Evolutionary conservation across 2,329 filamentous ascomycete genomes (phyloP).

Genomic region (Trichophyton simii): DNA sequence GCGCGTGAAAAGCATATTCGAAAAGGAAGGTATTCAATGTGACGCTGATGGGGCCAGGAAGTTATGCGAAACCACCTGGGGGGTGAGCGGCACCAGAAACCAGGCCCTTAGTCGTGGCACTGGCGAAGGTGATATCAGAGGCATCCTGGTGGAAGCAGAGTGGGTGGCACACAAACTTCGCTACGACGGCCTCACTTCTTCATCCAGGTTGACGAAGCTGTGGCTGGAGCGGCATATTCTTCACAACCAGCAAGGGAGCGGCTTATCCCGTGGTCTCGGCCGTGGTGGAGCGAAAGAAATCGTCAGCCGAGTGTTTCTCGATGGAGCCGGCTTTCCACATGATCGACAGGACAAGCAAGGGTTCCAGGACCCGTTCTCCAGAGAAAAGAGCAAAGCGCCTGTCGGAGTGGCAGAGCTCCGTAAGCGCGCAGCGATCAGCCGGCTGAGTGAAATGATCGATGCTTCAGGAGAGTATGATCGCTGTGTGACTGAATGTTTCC

Average conservation of each 20-base stretch:
- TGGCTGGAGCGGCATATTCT: constrained; percentile 51
- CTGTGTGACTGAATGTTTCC: constrained; percentile 60
- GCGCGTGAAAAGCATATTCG: constrained; percentile 71
- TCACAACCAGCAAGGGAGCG: constrained; percentile 40
- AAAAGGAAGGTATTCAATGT: constrained; percentile 75
- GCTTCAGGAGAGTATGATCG: constrained; percentile 51
- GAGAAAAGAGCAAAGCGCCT: constrained; percentile 18
- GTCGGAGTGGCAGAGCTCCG: constrained; percentile 48
- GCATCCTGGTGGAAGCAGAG: constrained; percentile 52
- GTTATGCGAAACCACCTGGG: constrained; percentile 54
- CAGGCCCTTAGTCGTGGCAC: constrained; percentile 33
- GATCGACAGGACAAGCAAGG: constrained; percentile 27
- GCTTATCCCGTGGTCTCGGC: constrained; percentile 47
- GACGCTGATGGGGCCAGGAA: constrained; percentile 79
- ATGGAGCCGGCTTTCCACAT: constrained; percentile 49
- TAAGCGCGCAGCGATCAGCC: constrained; percentile 47
- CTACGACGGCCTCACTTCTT: constrained; percentile 27
- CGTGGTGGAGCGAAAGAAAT: constrained; percentile 52
- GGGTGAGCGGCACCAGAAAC: constrained; percentile 48
- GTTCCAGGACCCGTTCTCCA: constrained; percentile 25
- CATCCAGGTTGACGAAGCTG: constrained; percentile 39
- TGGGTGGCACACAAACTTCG: constrained; percentile 52
- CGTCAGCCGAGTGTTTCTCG: constrained; percentile 52
- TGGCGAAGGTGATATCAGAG: constrained; percentile 47
- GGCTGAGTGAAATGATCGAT: constrained; percentile 50